These are phyloP conservation scores for Diaporthe sp. DNA, from an alignment of 2,329 filamentous ascomycete species.

Conservation along the genomic window DNA sequence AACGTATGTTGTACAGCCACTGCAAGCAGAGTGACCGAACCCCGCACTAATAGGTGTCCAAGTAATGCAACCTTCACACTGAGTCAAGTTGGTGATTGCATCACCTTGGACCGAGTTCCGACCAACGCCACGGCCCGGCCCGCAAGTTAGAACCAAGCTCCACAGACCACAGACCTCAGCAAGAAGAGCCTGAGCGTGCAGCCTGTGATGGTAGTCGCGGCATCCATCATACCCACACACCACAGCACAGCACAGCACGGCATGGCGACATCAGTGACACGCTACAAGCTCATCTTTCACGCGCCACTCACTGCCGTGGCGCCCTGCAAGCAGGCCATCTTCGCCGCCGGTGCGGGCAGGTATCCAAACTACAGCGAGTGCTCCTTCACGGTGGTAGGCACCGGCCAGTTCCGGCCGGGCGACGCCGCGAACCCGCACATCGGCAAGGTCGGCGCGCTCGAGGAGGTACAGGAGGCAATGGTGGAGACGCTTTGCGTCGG, in stretches of 20 bases:
- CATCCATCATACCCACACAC: not conserved
- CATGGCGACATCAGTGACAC: slow-evolving; percentile 30
- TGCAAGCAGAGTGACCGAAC: not conserved
- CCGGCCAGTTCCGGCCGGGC: slow-evolving; percentile 74
- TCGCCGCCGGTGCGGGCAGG: slow-evolving; percentile 66
- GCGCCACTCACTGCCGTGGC: slow-evolving; percentile 55
- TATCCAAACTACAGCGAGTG: slow-evolving; percentile 67
- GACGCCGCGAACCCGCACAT: slow-evolving; percentile 71
- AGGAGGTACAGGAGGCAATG: slow-evolving; percentile 68
- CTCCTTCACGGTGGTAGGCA: slow-evolving; percentile 63
- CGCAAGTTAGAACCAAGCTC: not conserved
- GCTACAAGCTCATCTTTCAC: slow-evolving; percentile 58
- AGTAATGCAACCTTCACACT: not conserved
- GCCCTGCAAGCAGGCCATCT: slow-evolving; percentile 65
- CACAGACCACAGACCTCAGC: not conserved
- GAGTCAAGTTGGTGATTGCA: not conserved
- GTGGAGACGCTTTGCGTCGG: slow-evolving; percentile 73
- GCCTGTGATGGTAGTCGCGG: too few relatives aligned
- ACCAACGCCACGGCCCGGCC: slow-evolving; percentile 1
- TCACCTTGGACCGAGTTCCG: not conserved
- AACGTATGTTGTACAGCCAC: too few relatives aligned
- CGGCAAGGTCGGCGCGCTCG: slow-evolving; percentile 65
- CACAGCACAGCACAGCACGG: not conserved
- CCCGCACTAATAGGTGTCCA: not conserved
- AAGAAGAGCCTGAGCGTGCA: too few relatives aligned